Evolutionary conservation across 306 rosid genomes (phyloP), one percentile per base, ranked within the genome.

Genomic region (Trifolium dubium): DNA sequence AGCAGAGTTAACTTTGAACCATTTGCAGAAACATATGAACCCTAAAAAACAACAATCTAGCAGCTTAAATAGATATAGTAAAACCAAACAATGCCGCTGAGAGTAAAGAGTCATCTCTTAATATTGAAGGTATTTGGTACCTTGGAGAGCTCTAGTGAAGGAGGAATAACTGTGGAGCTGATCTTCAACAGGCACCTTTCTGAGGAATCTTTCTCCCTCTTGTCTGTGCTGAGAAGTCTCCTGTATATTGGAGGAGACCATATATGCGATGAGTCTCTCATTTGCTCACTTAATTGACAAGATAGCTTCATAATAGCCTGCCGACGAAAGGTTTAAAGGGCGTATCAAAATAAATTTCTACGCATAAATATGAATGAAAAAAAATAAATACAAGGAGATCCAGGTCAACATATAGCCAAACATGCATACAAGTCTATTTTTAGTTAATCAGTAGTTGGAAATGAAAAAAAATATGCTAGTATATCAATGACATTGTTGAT

Each of bases 161-260:
- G 96, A 81, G 96, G 97, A 82, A 90, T 59, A 66, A 93, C 81
- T 51, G 68, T 82, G 59, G 86, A 82, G 73, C 75, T 83, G 55
- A 82, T 86, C 89, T 89, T 87, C 87, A 89, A 76, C 44, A 90
- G 66, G 77, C 92, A 89, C 87, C 97, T 87, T 71, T 93, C 97
- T 14, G 93, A 82, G 71, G 92, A 88, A 83, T 89, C 88, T 85
- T 92, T 86, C 83, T 89, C 97, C 78, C 85, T 87, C 86, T 90
- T 93, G 50, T 93, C 93, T 6, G 17, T 67, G 87, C 96, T 89
- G 60, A 93, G 86, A 82, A 90, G 96, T 77, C 96, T 86, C 84
- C 96, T 90, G 71, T 86, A 87, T 67, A 93, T 61, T 55, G 92
- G 85, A 82, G 90, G 89, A 80, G 86, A 86, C 97, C 98, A 93